A percentile compares a stretch with the other conserved stretches of the same genome.
Conservation (phyloP, 345 rosid genomes). For the Pugionium dolabratum region DNA sequence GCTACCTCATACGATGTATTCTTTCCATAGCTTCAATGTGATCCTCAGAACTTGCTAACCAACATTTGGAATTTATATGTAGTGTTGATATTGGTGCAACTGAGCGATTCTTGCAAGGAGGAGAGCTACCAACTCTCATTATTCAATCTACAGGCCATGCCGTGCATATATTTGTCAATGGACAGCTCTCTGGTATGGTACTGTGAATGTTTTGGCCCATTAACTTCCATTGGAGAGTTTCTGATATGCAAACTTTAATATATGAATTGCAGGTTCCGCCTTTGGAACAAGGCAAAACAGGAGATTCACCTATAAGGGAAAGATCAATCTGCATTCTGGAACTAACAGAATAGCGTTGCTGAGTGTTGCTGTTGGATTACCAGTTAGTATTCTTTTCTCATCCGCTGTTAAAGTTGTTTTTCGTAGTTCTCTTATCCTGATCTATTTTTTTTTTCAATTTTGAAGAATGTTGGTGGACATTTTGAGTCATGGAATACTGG, state of each 20-base stretch:
- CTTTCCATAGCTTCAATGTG: constrained; percentile 8
- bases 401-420: constrained; percentile 3
- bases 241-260: constrained; percentile 5
- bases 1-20: not conserved
- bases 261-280: constrained; percentile 68
- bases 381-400: constrained; percentile 53
- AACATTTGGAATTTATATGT: constrained; percentile 24
- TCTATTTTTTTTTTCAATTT: not conserved
- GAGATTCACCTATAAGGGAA: constrained; percentile 71
- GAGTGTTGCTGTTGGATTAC: constrained; percentile 95
- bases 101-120: constrained; percentile 89
- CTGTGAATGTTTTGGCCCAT: not conserved
- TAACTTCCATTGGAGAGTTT: constrained; percentile 8
- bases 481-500: constrained; percentile 95
- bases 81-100: constrained; percentile 77
- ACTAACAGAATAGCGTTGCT: constrained; percentile 87
- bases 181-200: constrained; percentile 80
- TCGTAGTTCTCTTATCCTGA: not conserved
- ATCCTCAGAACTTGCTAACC: constrained; percentile 1
- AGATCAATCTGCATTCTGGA: constrained; percentile 79
- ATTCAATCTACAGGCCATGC: constrained; percentile 93
- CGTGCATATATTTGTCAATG: constrained; percentile 85
- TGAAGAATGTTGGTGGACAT: constrained; percentile 94
- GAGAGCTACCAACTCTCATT: constrained; percentile 85
- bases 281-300: constrained; percentile 79